Conservation (phyloP, 495 filamentous ascomycete species). For the Podospora anserina region DNA sequence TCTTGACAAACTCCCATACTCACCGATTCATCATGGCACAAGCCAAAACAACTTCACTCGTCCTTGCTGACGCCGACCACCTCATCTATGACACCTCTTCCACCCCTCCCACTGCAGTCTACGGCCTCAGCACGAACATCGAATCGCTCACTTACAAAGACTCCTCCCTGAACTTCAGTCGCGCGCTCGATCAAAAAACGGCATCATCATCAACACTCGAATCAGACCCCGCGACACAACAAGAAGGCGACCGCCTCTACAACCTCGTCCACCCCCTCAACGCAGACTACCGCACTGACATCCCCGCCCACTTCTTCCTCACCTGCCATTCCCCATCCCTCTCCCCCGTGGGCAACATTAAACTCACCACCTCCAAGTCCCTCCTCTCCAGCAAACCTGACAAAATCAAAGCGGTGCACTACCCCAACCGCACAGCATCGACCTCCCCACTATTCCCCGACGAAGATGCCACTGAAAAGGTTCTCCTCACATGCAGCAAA, state of each 20-base stretch:
- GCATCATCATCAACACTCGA: background rate
- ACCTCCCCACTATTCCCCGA: background rate
- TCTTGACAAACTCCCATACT: too few species aligned
- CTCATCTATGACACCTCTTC: background rate
- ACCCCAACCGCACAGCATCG: background rate
- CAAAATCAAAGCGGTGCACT: background rate
- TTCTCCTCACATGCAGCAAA: background rate
- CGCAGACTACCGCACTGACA: constrained; percentile 3
- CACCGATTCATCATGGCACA: background rate
- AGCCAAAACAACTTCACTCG: background rate
- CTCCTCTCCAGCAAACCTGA: background rate
- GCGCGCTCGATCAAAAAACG: background rate
- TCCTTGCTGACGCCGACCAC: background rate
- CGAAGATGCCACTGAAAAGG: background rate
- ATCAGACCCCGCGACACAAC: background rate
- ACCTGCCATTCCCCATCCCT: background rate
- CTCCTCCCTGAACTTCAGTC: background rate
- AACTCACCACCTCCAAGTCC: background rate
- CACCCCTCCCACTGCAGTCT: background rate
- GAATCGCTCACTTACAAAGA: constrained; percentile 1
- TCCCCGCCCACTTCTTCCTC: background rate
- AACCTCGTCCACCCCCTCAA: constrained; percentile 5
- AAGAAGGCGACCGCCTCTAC: background rate
- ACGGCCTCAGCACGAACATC: background rate
- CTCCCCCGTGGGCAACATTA: background rate